Evolutionary conservation across 2,329 filamentous ascomycete genomes (phyloP).

Genomic region (Fusarium citri): DNA sequence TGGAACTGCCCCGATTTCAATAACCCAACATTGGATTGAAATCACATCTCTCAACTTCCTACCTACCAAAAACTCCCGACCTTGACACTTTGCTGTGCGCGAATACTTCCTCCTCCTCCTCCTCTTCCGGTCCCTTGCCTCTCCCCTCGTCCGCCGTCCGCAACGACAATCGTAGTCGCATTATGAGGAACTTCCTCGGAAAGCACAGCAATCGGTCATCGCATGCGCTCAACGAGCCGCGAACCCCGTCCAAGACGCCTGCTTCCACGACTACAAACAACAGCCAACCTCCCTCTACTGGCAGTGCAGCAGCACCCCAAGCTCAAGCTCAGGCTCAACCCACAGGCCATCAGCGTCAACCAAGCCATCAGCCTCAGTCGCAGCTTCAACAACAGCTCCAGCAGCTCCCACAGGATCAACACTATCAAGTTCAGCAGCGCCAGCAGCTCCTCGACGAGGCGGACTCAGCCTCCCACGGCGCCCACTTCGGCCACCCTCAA

Average conservation of each 20-base stretch:
- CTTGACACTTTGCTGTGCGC: conserved; percentile 26
- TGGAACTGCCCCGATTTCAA: conserved; percentile 31
- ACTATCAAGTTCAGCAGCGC: conserved; percentile 37
- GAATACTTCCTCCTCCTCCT: conserved; percentile 4
- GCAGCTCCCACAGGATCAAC: conserved; percentile 33
- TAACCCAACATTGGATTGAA: conserved; percentile 17
- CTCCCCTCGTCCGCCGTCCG: conserved; percentile 16
- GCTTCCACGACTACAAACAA: conserved; percentile 25
- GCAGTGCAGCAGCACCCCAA: conserved; percentile 37
- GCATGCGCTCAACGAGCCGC: conserved; percentile 63
- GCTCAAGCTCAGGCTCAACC: conserved; percentile 7
- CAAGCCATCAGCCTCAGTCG: conserved; percentile 28
- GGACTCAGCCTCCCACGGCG: conserved; percentile 47
- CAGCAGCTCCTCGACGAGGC: conserved; percentile 43
- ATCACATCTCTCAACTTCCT: conserved; percentile 30
- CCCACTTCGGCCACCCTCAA: conserved; percentile 36
- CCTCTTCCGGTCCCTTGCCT: not conserved
- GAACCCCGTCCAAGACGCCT: conserved; percentile 49
- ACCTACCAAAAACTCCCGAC: conserved; percentile 21
- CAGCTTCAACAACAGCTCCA: conserved; percentile 24
- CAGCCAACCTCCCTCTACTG: conserved; percentile 34
- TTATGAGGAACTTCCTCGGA: conserved; percentile 66
- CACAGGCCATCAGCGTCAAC: conserved; percentile 36
- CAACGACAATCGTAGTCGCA: conserved; percentile 42
- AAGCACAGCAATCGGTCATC: conserved; percentile 69